Evolutionary conservation across 257 asterid genomes (phyloP).

Genomic region (Solanum virginianum): DNA sequence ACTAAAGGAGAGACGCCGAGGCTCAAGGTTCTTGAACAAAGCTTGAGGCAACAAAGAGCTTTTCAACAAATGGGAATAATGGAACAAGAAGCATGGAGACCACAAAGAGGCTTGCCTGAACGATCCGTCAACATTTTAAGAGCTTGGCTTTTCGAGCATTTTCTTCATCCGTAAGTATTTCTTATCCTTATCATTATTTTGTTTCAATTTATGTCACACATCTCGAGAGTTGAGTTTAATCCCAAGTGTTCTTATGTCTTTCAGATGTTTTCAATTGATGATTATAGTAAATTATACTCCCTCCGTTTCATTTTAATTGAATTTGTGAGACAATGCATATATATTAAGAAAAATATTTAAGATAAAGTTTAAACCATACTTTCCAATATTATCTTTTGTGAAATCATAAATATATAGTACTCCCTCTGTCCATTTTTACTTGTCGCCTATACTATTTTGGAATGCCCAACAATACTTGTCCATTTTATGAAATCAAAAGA

Average conservation of each 20-base stretch:
- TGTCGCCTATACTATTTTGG: too few relatives aligned
- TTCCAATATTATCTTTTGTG: too few relatives aligned
- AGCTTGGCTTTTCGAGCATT: slow-evolving; percentile 99
- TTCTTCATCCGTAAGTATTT: slow-evolving; percentile 84
- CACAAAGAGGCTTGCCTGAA: slow-evolving; percentile 91
- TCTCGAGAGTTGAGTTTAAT: neutral
- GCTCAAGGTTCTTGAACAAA: slow-evolving; percentile 61
- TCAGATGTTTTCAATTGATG: neutral
- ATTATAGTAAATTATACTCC: neutral
- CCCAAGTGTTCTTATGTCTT: too few relatives aligned
- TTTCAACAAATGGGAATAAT: slow-evolving; percentile 93
- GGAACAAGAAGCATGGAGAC: slow-evolving; percentile 98
- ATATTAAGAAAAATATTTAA: too few relatives aligned
- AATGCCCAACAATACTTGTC: too few relatives aligned
- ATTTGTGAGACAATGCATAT: too few relatives aligned
- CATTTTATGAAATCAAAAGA: too few relatives aligned
- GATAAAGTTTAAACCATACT: too few relatives aligned
- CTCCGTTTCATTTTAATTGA: too few relatives aligned
- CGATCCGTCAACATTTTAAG: slow-evolving; percentile 82
- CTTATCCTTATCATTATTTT: neutral
- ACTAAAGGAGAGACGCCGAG: slow-evolving; percentile 96
- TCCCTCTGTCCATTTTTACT: too few relatives aligned
- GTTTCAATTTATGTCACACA: neutral
- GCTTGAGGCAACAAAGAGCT: slow-evolving; percentile 72
- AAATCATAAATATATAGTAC: too few relatives aligned